These are phyloP conservation scores for Botrytis galanthina DNA, from an alignment of 2,329 filamentous ascomycete genomes.

Conservation along the genomic window DNA sequence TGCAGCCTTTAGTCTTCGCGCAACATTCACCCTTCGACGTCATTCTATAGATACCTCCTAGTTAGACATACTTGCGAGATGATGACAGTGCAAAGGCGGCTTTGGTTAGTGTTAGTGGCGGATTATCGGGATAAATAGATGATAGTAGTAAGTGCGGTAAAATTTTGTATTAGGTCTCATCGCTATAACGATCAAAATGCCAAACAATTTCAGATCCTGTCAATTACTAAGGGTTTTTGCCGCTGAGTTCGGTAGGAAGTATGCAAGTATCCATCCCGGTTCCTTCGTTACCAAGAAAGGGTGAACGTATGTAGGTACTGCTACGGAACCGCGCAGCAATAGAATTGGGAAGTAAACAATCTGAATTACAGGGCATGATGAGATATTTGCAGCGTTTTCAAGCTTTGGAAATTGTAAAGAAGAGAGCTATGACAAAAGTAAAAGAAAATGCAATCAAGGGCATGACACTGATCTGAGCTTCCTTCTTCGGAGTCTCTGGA, in stretches of 20 bases:
- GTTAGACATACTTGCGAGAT: not conserved
- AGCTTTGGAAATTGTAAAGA: not conserved
- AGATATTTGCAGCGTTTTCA: not conserved
- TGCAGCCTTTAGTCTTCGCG: not conserved
- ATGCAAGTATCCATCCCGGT: not conserved
- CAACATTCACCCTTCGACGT: not conserved
- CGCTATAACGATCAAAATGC: not conserved
- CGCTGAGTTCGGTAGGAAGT: conserved; percentile 9
- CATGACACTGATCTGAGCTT: conserved; percentile 20
- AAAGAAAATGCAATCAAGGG: not conserved
- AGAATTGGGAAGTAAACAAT: not conserved
- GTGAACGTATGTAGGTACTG: not conserved
- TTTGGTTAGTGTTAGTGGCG: not conserved
- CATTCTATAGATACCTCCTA: too few relatives aligned
- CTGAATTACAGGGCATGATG: not conserved
- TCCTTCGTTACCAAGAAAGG: conserved; percentile 14
- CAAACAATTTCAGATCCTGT: not conserved
- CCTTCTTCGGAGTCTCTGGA: conserved; percentile 31
- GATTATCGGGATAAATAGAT: too few relatives aligned
- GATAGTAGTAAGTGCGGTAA: not conserved
- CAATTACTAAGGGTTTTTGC: not conserved
- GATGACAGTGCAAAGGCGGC: not conserved
- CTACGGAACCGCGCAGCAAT: not conserved
- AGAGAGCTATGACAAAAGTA: conserved; percentile 9
- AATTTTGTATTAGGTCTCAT: too few relatives aligned